These are phyloP conservation scores for Stachybotrys elegans DNA, from an alignment of 2,329 filamentous ascomycete genomes.

Conservation along the genomic window DNA sequence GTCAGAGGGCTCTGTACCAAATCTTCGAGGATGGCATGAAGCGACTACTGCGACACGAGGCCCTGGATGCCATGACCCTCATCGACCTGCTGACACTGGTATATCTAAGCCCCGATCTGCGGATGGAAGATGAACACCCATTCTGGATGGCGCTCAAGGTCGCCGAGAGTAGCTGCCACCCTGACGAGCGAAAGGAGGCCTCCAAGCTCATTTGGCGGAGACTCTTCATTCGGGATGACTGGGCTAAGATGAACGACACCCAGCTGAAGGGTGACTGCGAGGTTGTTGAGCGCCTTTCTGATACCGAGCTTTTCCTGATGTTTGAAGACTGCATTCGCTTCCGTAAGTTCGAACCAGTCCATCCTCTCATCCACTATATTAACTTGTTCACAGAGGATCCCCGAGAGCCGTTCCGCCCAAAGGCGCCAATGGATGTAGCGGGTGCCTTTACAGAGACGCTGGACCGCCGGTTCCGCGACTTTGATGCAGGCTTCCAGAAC, in stretches of 20 bases:
- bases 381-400: conserved; percentile 32
- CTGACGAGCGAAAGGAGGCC: conserved; percentile 53
- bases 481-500: conserved; percentile 59
- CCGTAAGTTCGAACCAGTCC: conserved; percentile 44
- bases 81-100: conserved; percentile 80
- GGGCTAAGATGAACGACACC: conserved; percentile 74
- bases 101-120: conserved; percentile 36
- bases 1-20: conserved; percentile 61
- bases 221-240: conserved; percentile 78
- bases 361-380: conserved; percentile 16
- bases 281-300: conserved; percentile 55
- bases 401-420: conserved; percentile 36
- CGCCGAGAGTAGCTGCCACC: conserved; percentile 48
- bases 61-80: conserved; percentile 59
- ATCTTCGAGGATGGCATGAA: conserved; percentile 68
- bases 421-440: conserved; percentile 48
- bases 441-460: conserved; percentile 59
- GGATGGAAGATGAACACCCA: conserved; percentile 56
- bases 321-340: conserved; percentile 58
- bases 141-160: conserved; percentile 71
- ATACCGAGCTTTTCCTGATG: conserved; percentile 66
- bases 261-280: conserved; percentile 67
- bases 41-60: conserved; percentile 65
- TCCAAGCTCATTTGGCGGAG: conserved; percentile 77
- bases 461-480: conserved; percentile 53